These are phyloP conservation scores for Cordyceps cateniannulata DNA, from an alignment of 2,329 filamentous ascomycete genomes.

Conservation along the genomic window DNA sequence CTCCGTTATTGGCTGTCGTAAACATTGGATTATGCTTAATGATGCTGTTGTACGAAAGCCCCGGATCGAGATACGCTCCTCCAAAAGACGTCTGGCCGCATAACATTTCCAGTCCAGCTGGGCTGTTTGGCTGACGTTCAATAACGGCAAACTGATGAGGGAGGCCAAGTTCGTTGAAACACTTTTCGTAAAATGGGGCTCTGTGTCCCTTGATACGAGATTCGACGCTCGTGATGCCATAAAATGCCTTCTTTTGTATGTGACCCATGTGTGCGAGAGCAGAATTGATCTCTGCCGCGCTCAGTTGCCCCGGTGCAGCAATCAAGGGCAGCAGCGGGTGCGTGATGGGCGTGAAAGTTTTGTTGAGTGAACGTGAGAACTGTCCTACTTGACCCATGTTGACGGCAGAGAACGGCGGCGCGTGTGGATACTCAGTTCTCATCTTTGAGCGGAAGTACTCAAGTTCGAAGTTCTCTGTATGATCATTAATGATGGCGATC, in stretches of 20 bases:
- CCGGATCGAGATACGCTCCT: conserved; percentile 73
- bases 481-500: conserved; percentile 75
- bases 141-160: conserved; percentile 74
- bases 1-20: conserved; percentile 40
- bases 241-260: conserved; percentile 71
- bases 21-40: conserved; percentile 51
- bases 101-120: conserved; percentile 62
- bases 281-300: conserved; percentile 77
- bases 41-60: conserved; percentile 54
- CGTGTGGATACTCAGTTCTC: conserved; percentile 58
- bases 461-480: conserved; percentile 83
- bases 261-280: conserved; percentile 74
- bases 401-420: conserved; percentile 71
- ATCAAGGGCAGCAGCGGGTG: conserved; percentile 79
- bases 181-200: conserved; percentile 81
- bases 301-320: conserved; percentile 79
- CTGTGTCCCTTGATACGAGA: conserved; percentile 55
- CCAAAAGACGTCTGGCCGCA: conserved; percentile 71
- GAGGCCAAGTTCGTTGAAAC: conserved; percentile 76
- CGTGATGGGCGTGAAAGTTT: conserved; percentile 81
- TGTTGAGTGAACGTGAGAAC: conserved; percentile 75
- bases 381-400: conserved; percentile 88
- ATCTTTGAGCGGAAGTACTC: conserved; percentile 82
- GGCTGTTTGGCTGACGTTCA: conserved; percentile 60
- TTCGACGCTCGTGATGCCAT: conserved; percentile 67